Conservation (phyloP, 1,284 basidiomycete genomes). For the Trichosporon sp. region DNA sequence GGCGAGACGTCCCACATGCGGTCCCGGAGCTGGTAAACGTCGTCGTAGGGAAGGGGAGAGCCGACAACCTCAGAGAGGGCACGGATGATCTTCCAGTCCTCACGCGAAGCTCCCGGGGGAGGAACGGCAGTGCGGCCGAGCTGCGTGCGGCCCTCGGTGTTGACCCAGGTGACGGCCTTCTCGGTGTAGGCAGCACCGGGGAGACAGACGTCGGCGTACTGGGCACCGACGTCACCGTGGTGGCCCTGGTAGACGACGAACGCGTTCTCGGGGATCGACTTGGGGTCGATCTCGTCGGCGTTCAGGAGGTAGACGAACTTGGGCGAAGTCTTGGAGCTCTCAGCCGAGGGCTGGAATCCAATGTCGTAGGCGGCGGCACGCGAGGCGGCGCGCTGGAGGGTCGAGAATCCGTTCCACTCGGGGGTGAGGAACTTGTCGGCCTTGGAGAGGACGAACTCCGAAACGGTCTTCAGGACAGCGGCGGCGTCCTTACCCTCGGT, state of each 20-base stretch:
- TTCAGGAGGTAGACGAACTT: conserved; percentile 98
- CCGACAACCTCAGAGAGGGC: conserved; percentile 88
- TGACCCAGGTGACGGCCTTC: conserved; percentile 91
- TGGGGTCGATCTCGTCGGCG: conserved; percentile 88
- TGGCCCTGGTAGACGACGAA: conserved; percentile 99
- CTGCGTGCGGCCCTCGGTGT: conserved; percentile 93
- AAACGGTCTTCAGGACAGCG: conserved; percentile 70
- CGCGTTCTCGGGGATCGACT: conserved; percentile 84
- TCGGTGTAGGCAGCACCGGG: conserved; percentile 95
- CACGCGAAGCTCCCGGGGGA: conserved; percentile 89
- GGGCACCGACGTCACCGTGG: conserved; percentile 94
- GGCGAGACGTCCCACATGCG: conserved; percentile 98
- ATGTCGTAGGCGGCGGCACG: conserved; percentile 93
- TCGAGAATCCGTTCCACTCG: conserved; percentile 93
- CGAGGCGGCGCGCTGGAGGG: conserved; percentile 85
- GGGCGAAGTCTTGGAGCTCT: conserved; percentile 68
- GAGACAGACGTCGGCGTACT: conserved; percentile 91
- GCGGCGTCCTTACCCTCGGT: conserved; percentile 82
- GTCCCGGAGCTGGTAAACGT: conserved; percentile 78
- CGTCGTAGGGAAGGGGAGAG: conserved; percentile 81
- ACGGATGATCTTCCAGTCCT: conserved; percentile 99
- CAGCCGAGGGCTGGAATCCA: conserved; percentile 80
- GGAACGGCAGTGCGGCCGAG: conserved; percentile 86
- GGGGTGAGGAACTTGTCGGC: conserved; percentile 70
- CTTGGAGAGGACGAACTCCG: conserved; percentile 76